Percentiles rank a stretch among this genome's conserved stretches.
Evolutionary conservation across 768 basidiomycete species (phyloP).

Genomic region (Coprinopsis marcescibilis): DNA sequence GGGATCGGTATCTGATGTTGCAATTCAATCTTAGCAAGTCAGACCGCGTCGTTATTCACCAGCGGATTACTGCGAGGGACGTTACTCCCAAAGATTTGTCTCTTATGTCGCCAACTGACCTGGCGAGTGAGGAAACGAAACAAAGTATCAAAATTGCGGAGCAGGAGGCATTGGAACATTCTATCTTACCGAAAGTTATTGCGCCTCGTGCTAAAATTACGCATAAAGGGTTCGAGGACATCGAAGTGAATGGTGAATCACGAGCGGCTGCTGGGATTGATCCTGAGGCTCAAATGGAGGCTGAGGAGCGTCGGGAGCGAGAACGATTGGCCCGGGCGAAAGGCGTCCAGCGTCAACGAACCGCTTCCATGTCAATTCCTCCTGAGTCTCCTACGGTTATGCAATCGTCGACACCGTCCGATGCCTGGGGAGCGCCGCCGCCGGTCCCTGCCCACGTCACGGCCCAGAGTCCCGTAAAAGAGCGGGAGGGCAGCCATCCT

Average conservation of each 20-base stretch:
- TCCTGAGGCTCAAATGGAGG: slow-evolving; percentile 57
- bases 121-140: slow-evolving; percentile 83
- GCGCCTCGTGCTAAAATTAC: slow-evolving; percentile 78
- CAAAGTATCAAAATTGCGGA: slow-evolving; percentile 78
- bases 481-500: slow-evolving; percentile 16
- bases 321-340: slow-evolving; percentile 62
- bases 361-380: slow-evolving; percentile 56
- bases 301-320: slow-evolving; percentile 64
- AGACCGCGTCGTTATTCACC: slow-evolving; percentile 76
- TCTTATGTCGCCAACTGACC: slow-evolving; percentile 81
- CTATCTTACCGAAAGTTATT: slow-evolving; percentile 68
- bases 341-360: slow-evolving; percentile 43
- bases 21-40: slow-evolving; percentile 82
- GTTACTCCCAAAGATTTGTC: slow-evolving; percentile 71
- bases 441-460: slow-evolving; percentile 49
- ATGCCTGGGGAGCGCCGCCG: slow-evolving; percentile 57
- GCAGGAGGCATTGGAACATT: slow-evolving; percentile 77
- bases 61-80: slow-evolving; percentile 61
- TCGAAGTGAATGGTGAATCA: slow-evolving; percentile 66
- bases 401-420: slow-evolving; percentile 30
- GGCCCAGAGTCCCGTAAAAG: slow-evolving; percentile 24
- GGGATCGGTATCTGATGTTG: slow-evolving; percentile 88
- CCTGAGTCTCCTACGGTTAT: slow-evolving; percentile 64
- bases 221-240: slow-evolving; percentile 89
- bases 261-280: slow-evolving; percentile 33